Conservation (phyloP, 1,284 basidiomycete genomes). For the Clitocybe nebularis region DNA sequence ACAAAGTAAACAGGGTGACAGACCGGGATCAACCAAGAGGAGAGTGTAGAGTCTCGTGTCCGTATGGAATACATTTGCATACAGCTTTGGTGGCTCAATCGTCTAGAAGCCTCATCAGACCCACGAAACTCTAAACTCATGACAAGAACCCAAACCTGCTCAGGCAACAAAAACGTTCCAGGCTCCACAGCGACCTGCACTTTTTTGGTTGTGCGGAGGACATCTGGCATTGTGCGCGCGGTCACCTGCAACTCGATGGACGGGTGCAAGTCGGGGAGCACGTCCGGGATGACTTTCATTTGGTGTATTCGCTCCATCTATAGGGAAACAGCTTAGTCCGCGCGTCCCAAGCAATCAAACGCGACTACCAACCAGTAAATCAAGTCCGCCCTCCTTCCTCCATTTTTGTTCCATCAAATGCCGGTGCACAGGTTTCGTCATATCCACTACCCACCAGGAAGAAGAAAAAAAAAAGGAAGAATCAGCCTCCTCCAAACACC, state of each 20-base stretch:
- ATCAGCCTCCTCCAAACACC: not conserved
- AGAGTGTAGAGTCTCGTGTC: conserved; percentile 86
- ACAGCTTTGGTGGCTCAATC: conserved; percentile 54
- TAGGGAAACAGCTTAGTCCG: conserved; percentile 3
- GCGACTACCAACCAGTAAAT: conserved; percentile 70
- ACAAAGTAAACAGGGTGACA: not conserved
- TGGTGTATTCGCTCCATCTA: conserved; percentile 91
- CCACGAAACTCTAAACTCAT: too few species aligned
- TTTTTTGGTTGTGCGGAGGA: conserved; percentile 32
- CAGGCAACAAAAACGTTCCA: conserved; percentile 61
- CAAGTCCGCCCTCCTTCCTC: conserved; percentile 80
- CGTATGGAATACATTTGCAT: conserved; percentile 74
- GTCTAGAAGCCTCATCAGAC: conserved; percentile 43
- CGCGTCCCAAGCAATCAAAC: not conserved
- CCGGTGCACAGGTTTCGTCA: conserved; percentile 68
- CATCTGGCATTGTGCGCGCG: conserved; percentile 19
- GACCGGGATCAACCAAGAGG: conserved; percentile 83
- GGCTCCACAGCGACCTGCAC: conserved; percentile 59
- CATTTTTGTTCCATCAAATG: conserved; percentile 83
- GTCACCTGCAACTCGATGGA: conserved; percentile 70
- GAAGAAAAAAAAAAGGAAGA: not conserved
- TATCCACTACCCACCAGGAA: conserved; percentile 44
- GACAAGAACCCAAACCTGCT: conserved; percentile 50
- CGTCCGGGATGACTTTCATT: conserved; percentile 89
- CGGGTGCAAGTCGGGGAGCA: conserved; percentile 72